Evolutionary conservation across 2,329 filamentous ascomycete genomes (phyloP).

Genomic region (Verticillium albo-atrum): DNA sequence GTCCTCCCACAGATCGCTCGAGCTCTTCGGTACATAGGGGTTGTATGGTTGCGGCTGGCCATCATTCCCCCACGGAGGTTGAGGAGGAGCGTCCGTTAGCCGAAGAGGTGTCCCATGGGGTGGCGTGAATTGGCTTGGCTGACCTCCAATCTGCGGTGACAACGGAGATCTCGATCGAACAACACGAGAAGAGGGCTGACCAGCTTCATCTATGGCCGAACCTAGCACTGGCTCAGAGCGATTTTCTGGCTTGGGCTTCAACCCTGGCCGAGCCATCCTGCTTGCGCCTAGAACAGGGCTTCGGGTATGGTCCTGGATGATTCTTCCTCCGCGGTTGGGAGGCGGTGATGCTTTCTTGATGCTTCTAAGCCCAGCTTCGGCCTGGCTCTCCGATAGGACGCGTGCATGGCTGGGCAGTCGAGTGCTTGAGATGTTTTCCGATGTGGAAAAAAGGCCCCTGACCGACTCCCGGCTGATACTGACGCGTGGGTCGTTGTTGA

Average conservation of each 20-base stretch:
- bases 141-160: neutral
- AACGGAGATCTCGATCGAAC: neutral
- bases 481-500: constrained; percentile 33
- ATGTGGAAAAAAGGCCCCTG: constrained; percentile 25
- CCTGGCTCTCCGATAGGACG: constrained; percentile 31
- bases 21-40: neutral
- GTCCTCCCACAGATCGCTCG: neutral
- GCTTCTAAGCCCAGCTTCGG: constrained; percentile 35
- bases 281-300: neutral
- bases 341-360: constrained; percentile 34
- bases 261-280: neutral
- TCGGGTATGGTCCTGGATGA: constrained; percentile 19
- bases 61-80: neutral
- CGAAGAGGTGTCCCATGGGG: neutral
- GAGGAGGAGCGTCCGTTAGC: neutral
- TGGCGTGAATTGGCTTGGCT: neutral
- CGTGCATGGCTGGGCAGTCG: constrained; percentile 20
- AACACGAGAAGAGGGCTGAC: neutral
- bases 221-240: neutral
- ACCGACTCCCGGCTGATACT: constrained; percentile 36
- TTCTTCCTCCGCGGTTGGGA: constrained; percentile 19
- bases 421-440: constrained; percentile 7
- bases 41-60: neutral
- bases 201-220: neutral
- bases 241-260: neutral